These are phyloP conservation scores for Obba rivulosa DNA, from an alignment of 768 basidiomycete species.

Conservation along the genomic window DNA sequence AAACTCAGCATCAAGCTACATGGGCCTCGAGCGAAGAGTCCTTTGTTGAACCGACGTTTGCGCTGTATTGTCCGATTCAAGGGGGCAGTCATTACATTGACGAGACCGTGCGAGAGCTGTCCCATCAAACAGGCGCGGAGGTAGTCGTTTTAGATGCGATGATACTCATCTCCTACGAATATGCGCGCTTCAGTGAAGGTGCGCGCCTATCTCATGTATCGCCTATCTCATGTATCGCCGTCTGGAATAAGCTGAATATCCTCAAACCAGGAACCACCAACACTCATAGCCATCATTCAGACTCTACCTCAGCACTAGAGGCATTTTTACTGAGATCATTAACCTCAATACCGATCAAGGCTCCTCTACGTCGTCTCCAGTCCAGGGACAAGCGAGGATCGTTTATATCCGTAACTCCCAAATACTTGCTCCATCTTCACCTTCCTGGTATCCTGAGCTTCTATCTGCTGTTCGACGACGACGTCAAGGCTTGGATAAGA, in stretches of 20 bases:
- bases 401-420: conserved; percentile 82
- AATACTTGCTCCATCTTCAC: conserved; percentile 64
- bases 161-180: conserved; percentile 83
- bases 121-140: conserved; percentile 67
- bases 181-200: conserved; percentile 82
- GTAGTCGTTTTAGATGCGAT: conserved; percentile 80
- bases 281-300: conserved; percentile 38
- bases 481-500: conserved; percentile 57
- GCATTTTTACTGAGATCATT: conserved; percentile 75
- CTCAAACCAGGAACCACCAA: too few species aligned
- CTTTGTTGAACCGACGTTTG: conserved; percentile 75
- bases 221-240: not conserved
- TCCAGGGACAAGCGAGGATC: conserved; percentile 53
- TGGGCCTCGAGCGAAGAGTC: conserved; percentile 49
- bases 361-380: conserved; percentile 15
- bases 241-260: too few species aligned
- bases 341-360: conserved; percentile 39
- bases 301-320: conserved; percentile 42
- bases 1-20: conserved; percentile 70
- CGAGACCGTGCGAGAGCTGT: conserved; percentile 73
- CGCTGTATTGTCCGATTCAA: conserved; percentile 81
- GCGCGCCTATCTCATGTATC: not conserved
- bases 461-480: conserved; percentile 73
- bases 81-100: conserved; percentile 83
- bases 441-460: conserved; percentile 78